phyloP scores from a whole-genome alignment of 352 stramenopile species.

The Phytophthora meadii region DNA sequence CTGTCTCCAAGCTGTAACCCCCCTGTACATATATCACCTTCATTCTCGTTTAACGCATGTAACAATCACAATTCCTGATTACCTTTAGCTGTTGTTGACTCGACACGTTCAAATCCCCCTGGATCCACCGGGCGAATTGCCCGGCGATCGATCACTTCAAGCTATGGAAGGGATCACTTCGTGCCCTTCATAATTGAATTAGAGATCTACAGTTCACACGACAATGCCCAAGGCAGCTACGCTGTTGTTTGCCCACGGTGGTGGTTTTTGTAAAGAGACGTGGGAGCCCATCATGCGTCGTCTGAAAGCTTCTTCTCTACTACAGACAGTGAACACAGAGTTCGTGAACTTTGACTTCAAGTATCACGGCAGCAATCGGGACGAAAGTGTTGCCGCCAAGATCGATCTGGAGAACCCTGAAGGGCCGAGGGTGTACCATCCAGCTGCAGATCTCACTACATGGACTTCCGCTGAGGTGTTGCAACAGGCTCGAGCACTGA shows the following conservation, averaged over 20 bases:
- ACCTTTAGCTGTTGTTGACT: conserved; percentile 6
- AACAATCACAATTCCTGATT: conserved; percentile 20
- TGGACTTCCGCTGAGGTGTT: conserved; percentile 40
- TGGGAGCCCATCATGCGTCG: conserved; percentile 58
- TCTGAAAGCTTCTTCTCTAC: conserved; percentile 36
- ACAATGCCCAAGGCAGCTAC: conserved; percentile 35
- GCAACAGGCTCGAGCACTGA: conserved; percentile 30
- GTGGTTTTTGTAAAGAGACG: conserved; percentile 52
- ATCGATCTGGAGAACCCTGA: conserved; percentile 37
- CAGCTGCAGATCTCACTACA: conserved; percentile 20
- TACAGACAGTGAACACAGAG: conserved; percentile 23
- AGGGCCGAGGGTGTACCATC: conserved; percentile 43
- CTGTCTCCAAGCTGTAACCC: too few relatives aligned
- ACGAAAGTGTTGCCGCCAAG: conserved; percentile 38
- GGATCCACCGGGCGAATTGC: too few relatives aligned
- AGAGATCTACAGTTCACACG: neutral
- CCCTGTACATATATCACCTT: too few relatives aligned
- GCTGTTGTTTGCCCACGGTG: conserved; percentile 58
- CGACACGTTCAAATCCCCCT: conserved; percentile 8
- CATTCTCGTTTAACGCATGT: too few relatives aligned
- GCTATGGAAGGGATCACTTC: too few relatives aligned
- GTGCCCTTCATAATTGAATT: conserved; percentile 15
- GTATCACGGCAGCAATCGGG: conserved; percentile 58
- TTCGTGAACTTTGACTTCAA: conserved; percentile 55
- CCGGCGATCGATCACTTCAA: too few relatives aligned